Evolutionary conservation across 805 yeast species (phyloP), one percentile per base, ranked within the genome.

Genomic region (Priceomyces fermenticarens): DNA sequence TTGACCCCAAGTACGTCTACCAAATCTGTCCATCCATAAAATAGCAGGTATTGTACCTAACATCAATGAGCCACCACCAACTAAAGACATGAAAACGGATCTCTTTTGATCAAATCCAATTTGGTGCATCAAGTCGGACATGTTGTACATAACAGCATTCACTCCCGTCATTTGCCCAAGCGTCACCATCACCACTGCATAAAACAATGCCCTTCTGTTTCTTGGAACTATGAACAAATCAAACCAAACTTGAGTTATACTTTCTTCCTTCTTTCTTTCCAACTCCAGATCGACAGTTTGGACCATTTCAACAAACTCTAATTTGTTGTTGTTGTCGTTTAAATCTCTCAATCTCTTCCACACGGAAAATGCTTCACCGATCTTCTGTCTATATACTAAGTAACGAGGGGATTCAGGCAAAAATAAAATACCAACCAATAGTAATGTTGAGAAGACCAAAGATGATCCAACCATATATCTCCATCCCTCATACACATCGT

Each of bases 141-240:
- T 72, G 59, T 81, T 77, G 65, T 80, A 81, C 77, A 80, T 70
- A 43, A 81, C 74, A 31, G 81, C 85, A 52, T 81, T 81, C 50
- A 81, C 75, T 67, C 86, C 86, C 3, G 85, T 80, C 63, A 81
- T 72, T 57, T 81, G 87, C 38, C 83, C 83, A 41, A 79, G 65
- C 49, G 73, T 60, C 41, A 79, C 70, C 84, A 80, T 79, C 49
- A 76, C 70, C 39, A 67, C 65, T 8, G 85, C 72, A 55, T 79
- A 80, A 14, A 77, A 58, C 34, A 81, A 65, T 9, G 85, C 82
- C 53, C 85, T 75, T 48, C 85, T 73, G 55, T 75, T 76, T 58
- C 87, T 73, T 35, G 83, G 73, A 40, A 73, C 65, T 10, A 70
- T 65, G 59, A 81, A 58, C 46, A 81, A 65, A 46, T 81, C 85